phyloP scores from a whole-genome alignment of 225 moss, liverwort and hornwort genomes.

The Pseudoscleropodium purum region DNA sequence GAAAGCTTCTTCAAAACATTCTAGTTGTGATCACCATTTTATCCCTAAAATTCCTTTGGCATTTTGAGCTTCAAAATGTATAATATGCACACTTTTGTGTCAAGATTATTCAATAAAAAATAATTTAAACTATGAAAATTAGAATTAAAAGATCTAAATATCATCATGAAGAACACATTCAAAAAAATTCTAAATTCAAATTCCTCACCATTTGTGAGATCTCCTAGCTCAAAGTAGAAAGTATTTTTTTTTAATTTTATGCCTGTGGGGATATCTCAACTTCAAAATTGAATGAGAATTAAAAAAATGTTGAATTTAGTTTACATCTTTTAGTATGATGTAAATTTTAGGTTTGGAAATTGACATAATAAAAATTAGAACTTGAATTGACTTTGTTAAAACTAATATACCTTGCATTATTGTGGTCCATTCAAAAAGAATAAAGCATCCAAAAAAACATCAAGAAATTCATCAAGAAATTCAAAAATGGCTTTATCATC shows the following conservation, averaged over 20 bases:
- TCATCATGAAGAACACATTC: too few relatives aligned
- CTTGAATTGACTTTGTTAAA: neutral
- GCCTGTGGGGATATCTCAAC: fast-evolving
- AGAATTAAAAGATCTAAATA: too few relatives aligned
- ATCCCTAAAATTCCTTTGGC: neutral
- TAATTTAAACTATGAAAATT: neutral
- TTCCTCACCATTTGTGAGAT: neutral
- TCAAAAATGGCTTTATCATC: too few relatives aligned
- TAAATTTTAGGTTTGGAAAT: neutral
- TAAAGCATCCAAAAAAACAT: neutral
- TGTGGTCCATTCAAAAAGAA: neutral
- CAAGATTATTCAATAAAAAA: too few relatives aligned
- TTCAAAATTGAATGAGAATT: neutral
- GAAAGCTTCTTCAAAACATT: neutral
- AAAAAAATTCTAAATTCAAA: too few relatives aligned
- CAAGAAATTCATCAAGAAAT: neutral
- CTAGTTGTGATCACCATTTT: neutral
- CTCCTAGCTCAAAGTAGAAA: neutral
- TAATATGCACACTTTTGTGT: neutral
- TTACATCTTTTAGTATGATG: neutral
- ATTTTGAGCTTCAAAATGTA: neutral
- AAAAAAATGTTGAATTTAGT: neutral
- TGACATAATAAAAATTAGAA: neutral
- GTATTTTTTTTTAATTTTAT: neutral
- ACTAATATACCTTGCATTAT: neutral